These are phyloP conservation scores for Coriolopsis trogii DNA, from an alignment of 1,284 basidiomycete species.

Conservation along the genomic window DNA sequence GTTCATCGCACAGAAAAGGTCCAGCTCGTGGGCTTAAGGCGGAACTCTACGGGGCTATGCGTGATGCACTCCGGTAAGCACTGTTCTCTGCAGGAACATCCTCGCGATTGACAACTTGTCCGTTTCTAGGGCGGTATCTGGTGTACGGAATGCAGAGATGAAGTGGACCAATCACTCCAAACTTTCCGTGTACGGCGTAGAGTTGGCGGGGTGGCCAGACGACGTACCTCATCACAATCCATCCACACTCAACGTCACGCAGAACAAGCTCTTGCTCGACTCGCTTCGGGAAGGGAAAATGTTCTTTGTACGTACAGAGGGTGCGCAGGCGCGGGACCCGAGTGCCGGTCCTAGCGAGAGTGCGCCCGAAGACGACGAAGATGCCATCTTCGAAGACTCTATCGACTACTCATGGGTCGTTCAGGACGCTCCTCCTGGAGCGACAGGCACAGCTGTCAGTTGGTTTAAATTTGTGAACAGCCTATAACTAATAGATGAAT, in stretches of 20 bases:
- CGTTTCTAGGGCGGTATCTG: constrained; percentile 49
- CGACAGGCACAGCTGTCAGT: too few relatives aligned
- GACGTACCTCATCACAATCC: constrained; percentile 61
- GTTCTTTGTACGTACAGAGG: constrained; percentile 38
- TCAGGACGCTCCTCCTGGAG: too few relatives aligned
- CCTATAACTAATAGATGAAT: too few relatives aligned
- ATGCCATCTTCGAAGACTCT: constrained; percentile 21
- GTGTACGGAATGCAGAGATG: constrained; percentile 68
- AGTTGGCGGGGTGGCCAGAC: constrained; percentile 62
- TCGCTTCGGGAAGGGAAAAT: constrained; percentile 49
- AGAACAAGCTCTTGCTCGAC: constrained; percentile 56
- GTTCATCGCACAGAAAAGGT: constrained; percentile 27
- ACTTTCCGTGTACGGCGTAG: constrained; percentile 55
- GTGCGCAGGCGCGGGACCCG: neutral
- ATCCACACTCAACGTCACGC: constrained; percentile 51
- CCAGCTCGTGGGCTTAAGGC: constrained; percentile 48
- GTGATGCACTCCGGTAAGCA: constrained; percentile 52
- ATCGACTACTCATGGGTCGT: constrained; percentile 18
- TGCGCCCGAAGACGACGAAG: constrained; percentile 5
- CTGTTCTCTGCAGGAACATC: neutral
- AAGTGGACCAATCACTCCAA: constrained; percentile 69
- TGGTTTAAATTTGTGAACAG: too few relatives aligned
- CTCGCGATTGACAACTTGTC: neutral
- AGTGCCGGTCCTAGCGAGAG: neutral
- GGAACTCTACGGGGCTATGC: constrained; percentile 54